phyloP scores from a whole-genome alignment of 305 asterid genomes.

The Lippia alba region DNA sequence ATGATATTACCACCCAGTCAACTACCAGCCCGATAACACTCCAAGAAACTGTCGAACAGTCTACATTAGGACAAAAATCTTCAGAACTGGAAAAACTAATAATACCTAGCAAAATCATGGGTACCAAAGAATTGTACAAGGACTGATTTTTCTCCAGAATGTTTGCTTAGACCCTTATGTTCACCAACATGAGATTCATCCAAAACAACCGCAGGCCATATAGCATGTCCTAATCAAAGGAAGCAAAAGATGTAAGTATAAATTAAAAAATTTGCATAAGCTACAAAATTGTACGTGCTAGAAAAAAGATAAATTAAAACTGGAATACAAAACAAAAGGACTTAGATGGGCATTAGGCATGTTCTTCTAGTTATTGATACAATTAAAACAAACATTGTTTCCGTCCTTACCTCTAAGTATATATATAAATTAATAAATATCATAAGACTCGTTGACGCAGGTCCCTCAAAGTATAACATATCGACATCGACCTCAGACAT shows the following conservation, averaged over 20 bases:
- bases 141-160: conserved; percentile 78
- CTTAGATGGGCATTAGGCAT: neutral
- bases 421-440: neutral
- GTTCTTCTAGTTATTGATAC: conserved; percentile 7
- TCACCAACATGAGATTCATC: conserved; percentile 76
- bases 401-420: conserved; percentile 5
- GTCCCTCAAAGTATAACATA: too few species aligned
- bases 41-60: conserved; percentile 32
- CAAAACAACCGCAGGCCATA: conserved; percentile 94
- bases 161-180: conserved; percentile 73
- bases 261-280: conserved; percentile 18
- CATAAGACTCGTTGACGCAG: neutral
- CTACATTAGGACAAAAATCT: conserved; percentile 24
- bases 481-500: too few species aligned
- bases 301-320: conserved; percentile 23
- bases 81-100: conserved; percentile 21
- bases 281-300: conserved; percentile 26
- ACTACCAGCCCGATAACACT: conserved; percentile 28
- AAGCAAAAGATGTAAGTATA: conserved; percentile 28
- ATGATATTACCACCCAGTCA: neutral
- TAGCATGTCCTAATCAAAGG: conserved; percentile 81
- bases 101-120: conserved; percentile 97
- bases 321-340: conserved; percentile 10
- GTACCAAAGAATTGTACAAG: conserved; percentile 97
- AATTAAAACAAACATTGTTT: conserved; percentile 4